A percentile compares a stretch with the other conserved stretches of the same genome.
These are phyloP conservation scores for Cicer arietinum DNA, from an alignment of 306 rosid genomes.

Conservation along the genomic window DNA sequence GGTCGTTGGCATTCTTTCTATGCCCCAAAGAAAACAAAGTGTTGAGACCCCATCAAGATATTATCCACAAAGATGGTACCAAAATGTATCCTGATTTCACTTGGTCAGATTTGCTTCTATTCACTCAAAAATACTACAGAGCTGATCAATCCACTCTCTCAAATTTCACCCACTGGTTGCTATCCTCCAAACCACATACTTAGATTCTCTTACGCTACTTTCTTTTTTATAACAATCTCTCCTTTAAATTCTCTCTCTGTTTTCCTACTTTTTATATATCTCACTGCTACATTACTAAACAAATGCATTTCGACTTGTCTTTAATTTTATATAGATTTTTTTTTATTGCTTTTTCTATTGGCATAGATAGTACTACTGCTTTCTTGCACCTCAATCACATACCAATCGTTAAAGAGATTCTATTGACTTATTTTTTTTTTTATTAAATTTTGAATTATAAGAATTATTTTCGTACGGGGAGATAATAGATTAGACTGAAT, in stretches of 20 bases:
- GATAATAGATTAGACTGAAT: no score
- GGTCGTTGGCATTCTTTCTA: slow-evolving; percentile 81
- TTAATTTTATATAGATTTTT: no score
- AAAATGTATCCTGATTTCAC: slow-evolving; percentile 73
- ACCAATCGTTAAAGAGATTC: no score
- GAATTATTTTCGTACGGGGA: accelerated
- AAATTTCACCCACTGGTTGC: slow-evolving; percentile 71
- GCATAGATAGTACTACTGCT: no score
- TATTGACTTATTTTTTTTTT: no score
- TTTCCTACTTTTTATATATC: background rate
- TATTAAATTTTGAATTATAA: no score
- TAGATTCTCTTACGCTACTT: background rate
- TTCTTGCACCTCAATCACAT: no score
- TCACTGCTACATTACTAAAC: no score
- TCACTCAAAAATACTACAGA: slow-evolving; percentile 72
- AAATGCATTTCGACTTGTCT: no score
- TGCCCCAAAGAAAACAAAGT: slow-evolving; percentile 74
- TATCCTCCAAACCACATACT: slow-evolving; percentile 44
- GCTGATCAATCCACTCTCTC: slow-evolving; percentile 71
- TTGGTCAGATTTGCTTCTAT: slow-evolving; percentile 67
- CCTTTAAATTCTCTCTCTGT: background rate
- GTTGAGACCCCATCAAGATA: slow-evolving; percentile 66
- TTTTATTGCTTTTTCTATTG: no score
- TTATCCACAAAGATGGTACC: slow-evolving; percentile 50
- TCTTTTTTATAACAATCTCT: slow-evolving; percentile 19